Percentiles rank a stretch among this genome's conserved stretches.
These are phyloP conservation scores for Fusarium guadeloupense DNA, from an alignment of 2,329 filamentous ascomycete genomes.

Conservation along the genomic window DNA sequence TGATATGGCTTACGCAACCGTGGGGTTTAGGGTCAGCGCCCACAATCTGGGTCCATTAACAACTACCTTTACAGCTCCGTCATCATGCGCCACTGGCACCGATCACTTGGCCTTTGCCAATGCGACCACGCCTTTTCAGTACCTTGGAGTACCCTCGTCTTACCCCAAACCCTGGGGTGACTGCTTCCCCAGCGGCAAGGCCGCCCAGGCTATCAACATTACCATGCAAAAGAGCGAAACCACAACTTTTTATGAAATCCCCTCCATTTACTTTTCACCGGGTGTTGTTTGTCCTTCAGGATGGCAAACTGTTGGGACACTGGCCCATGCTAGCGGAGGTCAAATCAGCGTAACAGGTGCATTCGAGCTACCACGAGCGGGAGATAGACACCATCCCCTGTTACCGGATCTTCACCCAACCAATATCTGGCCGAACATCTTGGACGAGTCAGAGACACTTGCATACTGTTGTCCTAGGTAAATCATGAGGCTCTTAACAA, in stretches of 20 bases:
- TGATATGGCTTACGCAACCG: background rate
- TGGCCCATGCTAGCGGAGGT: slow-evolving; percentile 3
- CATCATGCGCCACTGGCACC: background rate
- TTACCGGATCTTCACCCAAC: background rate
- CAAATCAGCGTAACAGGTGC: background rate
- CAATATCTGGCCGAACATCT: background rate
- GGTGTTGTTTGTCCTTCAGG: slow-evolving; percentile 34
- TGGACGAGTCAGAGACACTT: slow-evolving; percentile 8
- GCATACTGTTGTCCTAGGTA: slow-evolving; percentile 6
- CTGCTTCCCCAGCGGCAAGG: slow-evolving; percentile 37
- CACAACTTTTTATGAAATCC: background rate
- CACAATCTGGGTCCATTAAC: background rate
- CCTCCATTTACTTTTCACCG: background rate
- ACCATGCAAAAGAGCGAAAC: background rate
- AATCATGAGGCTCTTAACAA: rapidly evolving
- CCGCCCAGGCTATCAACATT: background rate
- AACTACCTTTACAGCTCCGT: background rate
- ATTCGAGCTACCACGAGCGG: background rate
- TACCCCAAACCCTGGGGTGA: slow-evolving; percentile 1
- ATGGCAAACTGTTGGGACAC: slow-evolving; percentile 38
- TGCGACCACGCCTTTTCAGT: background rate
- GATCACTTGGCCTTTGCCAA: background rate
- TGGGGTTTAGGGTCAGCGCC: background rate
- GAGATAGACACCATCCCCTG: background rate
- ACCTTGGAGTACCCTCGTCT: slow-evolving; percentile 15